Percentiles rank a stretch among this genome's conserved stretches.
Conservation (phyloP, 2,329 filamentous ascomycete genomes). For the Cladosporium sp. region DNA sequence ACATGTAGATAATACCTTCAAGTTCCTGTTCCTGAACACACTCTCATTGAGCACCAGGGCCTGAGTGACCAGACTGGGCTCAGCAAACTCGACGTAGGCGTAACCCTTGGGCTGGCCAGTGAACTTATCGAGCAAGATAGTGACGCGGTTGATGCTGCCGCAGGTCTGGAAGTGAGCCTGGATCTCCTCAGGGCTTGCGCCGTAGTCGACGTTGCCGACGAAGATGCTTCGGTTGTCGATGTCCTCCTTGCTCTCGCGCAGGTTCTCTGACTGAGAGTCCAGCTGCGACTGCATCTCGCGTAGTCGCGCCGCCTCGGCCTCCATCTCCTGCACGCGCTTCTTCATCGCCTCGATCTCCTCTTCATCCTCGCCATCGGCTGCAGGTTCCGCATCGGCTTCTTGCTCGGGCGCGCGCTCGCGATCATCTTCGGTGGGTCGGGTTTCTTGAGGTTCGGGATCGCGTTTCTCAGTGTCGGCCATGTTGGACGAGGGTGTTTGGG, state of each 20-base stretch:
- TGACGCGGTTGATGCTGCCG: conserved; percentile 95
- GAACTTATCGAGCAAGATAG: conserved; percentile 96
- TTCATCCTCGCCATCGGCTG: conserved; percentile 30
- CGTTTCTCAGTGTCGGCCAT: conserved; percentile 11
- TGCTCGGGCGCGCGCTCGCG: background rate
- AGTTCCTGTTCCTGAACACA: conserved; percentile 85
- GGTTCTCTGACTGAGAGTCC: conserved; percentile 76
- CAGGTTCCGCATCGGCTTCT: conserved; percentile 14
- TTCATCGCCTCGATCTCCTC: conserved; percentile 48
- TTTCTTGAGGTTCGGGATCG: conserved; percentile 5
- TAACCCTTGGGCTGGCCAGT: conserved; percentile 99
- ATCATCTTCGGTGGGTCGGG: conserved; percentile 6
- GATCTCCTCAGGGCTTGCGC: conserved; percentile 93
- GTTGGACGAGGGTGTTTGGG: background rate
- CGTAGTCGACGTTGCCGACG: conserved; percentile 97
- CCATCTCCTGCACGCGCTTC: conserved; percentile 51
- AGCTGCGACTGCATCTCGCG: conserved; percentile 56
- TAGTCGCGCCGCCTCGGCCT: conserved; percentile 54
- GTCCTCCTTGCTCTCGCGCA: conserved; percentile 91
- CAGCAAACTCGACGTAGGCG: conserved; percentile 97
- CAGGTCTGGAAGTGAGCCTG: conserved; percentile 98
- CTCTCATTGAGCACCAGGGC: conserved; percentile 95
- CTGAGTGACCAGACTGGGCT: conserved; percentile 86
- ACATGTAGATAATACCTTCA: conserved; percentile 67
- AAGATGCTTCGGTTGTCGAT: conserved; percentile 95